Percentiles rank a stretch among this genome's conserved stretches.
Conservation (phyloP, 108 stramenopile genomes). For the Parmales sp. region DNA sequence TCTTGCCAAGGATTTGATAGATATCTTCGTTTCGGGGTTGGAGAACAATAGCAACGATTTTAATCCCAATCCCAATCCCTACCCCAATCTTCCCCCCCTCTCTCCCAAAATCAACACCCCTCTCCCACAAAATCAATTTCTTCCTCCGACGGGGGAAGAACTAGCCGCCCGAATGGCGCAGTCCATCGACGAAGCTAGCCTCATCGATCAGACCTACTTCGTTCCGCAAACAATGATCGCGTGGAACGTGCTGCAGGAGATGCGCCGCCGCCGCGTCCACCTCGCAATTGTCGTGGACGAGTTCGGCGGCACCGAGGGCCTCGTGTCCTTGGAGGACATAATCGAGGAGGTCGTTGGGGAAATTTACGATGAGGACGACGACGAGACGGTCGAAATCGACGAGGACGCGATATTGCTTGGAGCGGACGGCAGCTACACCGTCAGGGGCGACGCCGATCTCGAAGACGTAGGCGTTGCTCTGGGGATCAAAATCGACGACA, state of each 20-base stretch:
- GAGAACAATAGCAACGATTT: conserved; percentile 48
- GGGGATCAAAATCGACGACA: conserved; percentile 63
- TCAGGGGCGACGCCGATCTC: conserved; percentile 86
- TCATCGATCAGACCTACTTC: conserved; percentile 89
- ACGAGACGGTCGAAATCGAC: conserved; percentile 73
- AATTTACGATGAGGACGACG: conserved; percentile 81
- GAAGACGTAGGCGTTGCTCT: conserved; percentile 84
- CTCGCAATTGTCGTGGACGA: conserved; percentile 97
- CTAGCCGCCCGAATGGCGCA: conserved; percentile 67
- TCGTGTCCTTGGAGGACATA: conserved; percentile 91
- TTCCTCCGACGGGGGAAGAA: conserved; percentile 56
- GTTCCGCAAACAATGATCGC: conserved; percentile 92
- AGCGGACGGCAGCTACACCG: conserved; percentile 73
- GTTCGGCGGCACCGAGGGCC: conserved; percentile 92
- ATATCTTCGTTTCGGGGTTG: conserved; percentile 82
- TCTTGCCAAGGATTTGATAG: conserved; percentile 82
- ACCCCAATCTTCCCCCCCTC: background rate
- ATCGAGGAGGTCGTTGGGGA: conserved; percentile 89
- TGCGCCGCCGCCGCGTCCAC: conserved; percentile 83
- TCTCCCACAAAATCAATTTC: conserved; percentile 21
- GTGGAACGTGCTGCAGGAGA: conserved; percentile 92
- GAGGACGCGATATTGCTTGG: conserved; percentile 76
- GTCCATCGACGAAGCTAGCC: conserved; percentile 52
- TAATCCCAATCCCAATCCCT: background rate
- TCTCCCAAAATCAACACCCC: conserved; percentile 15